Evolutionary conservation across 441 rosid genomes (phyloP).

Genomic region (Brassica hybrid): DNA sequence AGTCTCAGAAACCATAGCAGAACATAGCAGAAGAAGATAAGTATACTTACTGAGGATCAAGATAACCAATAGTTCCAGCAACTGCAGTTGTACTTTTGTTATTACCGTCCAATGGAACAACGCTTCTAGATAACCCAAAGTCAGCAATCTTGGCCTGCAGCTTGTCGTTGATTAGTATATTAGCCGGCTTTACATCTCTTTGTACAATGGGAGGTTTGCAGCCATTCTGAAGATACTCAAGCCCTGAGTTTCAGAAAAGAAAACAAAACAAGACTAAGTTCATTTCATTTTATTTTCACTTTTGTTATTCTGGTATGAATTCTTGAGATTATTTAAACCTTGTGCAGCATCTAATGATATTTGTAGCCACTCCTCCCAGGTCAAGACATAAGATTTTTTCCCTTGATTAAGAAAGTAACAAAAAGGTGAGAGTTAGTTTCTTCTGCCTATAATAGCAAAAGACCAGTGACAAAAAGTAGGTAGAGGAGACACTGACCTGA

Average conservation of each 20-base stretch:
- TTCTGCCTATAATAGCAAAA: neutral
- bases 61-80: conserved; percentile 50
- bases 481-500: conserved; percentile 32
- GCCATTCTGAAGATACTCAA: conserved; percentile 52
- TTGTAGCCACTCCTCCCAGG: conserved; percentile 48
- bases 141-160: conserved; percentile 48
- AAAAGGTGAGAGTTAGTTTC: neutral
- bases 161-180: conserved; percentile 47
- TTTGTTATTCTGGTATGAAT: neutral
- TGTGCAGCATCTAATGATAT: conserved; percentile 49
- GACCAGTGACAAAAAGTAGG: neutral
- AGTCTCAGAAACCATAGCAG: conserved; percentile 12
- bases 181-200: conserved; percentile 53
- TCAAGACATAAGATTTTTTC: conserved; percentile 26
- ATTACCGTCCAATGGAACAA: conserved; percentile 41
- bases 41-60: conserved; percentile 52
- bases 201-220: conserved; percentile 54
- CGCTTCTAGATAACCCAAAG: conserved; percentile 44
- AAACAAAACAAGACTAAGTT: neutral
- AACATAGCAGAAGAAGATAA: neutral
- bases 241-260: conserved; percentile 38
- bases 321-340: conserved; percentile 36
- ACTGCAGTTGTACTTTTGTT: conserved; percentile 39
- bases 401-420: conserved; percentile 17
- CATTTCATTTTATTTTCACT: neutral